Base-by-base conservation (phyloP, 31 red algal species). In the Odonthalia washingtoniensis region DNA sequence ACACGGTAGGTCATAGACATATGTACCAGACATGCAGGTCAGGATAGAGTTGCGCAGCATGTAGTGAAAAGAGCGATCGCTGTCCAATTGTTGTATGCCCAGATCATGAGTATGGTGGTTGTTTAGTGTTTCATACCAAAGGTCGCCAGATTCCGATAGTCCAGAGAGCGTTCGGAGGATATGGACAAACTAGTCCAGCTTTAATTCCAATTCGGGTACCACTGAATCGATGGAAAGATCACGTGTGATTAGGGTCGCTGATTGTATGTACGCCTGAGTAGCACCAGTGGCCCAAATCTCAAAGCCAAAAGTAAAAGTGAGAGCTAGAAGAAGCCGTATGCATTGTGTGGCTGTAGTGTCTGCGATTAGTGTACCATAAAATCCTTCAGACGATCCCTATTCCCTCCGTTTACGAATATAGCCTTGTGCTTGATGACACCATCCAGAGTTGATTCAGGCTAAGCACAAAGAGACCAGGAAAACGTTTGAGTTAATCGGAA, bases 111-210 rank as follows among this genome's bases (percentile, higher is more conserved):
- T 43, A 37, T 89, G 86, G 35, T 89, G 75, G 0, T 68, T 40
- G 0, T 81, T 75, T 12, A 89, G 27, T 3, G 75, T 80, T 65
- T 45, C 5, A n/a, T n/a, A n/a, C n/a, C n/a, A n/a, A n/a, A n/a
- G n/a, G n/a, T n/a, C n/a, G n/a, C n/a, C n/a, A n/a, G 87, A 89
- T 67, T 81, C 78, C 32, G 57, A 74, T 27, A 92, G 62, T 2
- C 89, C 81, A 37, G 78, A 85, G 2, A 92, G n/a, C 0, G 75
- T 69, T 9, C 73, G 77, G 2, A 84, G 72, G 9, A 85, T 37
- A 30, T 91, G 67, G 2, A 85, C 30, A 39, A 65, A 77, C 32
- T 90, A 0, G 53, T 65, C n/a, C n/a, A n/a, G n/a, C n/a, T n/a
- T n/a, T n/a, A n/a, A n/a, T n/a, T n/a, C n/a, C n/a, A n/a, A n/a